A percentile compares a stretch with the other conserved stretches of the same genome.
Conservation (phyloP, 139 green algal genomes). For the Pleodorina starrii region DNA sequence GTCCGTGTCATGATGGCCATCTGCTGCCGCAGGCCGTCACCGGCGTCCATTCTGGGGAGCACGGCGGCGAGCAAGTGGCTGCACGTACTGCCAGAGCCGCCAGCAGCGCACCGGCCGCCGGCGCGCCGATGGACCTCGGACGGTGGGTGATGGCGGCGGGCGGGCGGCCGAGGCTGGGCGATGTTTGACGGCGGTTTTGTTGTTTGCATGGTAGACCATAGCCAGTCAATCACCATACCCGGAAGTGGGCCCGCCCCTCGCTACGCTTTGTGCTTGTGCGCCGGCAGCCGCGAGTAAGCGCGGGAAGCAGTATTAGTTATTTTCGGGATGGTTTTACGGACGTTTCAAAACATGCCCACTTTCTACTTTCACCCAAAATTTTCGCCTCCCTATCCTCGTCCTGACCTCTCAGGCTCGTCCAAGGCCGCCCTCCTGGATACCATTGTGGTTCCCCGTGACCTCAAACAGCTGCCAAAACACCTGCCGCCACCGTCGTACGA, state of each 20-base stretch:
- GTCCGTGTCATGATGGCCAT: too few relatives aligned
- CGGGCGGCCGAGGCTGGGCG: background rate
- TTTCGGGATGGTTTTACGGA: too few relatives aligned
- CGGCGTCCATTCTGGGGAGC: conserved; percentile 15
- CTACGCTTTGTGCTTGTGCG: too few relatives aligned
- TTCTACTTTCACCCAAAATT: too few relatives aligned
- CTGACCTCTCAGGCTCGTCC: background rate
- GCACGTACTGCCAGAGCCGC: conserved; percentile 38
- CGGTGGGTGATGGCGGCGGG: background rate
- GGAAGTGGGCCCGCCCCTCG: too few relatives aligned
- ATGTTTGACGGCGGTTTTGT: too few relatives aligned
- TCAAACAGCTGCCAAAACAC: conserved; percentile 58
- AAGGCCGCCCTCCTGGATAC: conserved; percentile 57
- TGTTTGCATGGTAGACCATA: too few relatives aligned
- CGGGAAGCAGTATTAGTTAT: too few relatives aligned
- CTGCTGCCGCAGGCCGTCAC: background rate
- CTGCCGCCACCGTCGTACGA: conserved; percentile 69
- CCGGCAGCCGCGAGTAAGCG: too few relatives aligned
- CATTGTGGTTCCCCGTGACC: conserved; percentile 68
- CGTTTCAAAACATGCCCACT: too few relatives aligned
- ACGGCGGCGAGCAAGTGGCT: conserved; percentile 40
- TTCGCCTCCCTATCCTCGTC: too few relatives aligned
- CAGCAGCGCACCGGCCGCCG: background rate
- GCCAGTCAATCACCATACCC: too few relatives aligned
- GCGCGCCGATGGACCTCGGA: conserved; percentile 28